Percentiles rank a stretch among this genome's conserved stretches.
Evolutionary conservation across 2,329 filamentous ascomycete species (phyloP).

Genomic region (Epichloe elymi): DNA sequence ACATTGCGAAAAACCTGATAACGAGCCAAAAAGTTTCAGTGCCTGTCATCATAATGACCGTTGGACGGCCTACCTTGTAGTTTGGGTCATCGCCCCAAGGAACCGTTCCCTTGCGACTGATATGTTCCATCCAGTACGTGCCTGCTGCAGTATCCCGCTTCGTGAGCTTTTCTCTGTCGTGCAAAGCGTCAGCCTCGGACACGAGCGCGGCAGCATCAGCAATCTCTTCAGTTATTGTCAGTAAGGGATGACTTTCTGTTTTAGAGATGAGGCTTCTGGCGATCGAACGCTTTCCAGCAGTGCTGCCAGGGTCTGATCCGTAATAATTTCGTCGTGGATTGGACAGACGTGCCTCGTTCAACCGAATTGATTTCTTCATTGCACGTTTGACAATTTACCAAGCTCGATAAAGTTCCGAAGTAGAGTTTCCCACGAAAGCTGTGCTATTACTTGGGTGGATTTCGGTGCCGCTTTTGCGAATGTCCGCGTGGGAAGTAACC

Average conservation of each 20-base stretch:
- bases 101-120: slow-evolving; percentile 1
- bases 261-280: no score
- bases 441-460: no score
- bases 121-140: background rate
- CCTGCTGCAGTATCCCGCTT: background rate
- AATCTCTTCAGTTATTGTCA: background rate
- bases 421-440: no score
- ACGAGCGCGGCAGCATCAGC: background rate
- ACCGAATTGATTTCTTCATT: background rate
- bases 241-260: background rate
- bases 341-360: background rate
- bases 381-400: background rate
- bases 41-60: no score
- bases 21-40: no score
- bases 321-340: background rate
- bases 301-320: background rate
- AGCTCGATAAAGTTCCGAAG: background rate
- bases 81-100: slow-evolving; percentile 7
- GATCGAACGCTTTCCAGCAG: background rate
- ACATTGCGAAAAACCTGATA: no score
- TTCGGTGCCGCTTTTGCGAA: no score
- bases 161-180: background rate
- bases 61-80: background rate
- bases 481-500: no score
- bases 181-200: background rate